These are phyloP conservation scores for Protostelium mycophagum DNA, from an alignment of 78 protist genomes.

Conservation along the genomic window DNA sequence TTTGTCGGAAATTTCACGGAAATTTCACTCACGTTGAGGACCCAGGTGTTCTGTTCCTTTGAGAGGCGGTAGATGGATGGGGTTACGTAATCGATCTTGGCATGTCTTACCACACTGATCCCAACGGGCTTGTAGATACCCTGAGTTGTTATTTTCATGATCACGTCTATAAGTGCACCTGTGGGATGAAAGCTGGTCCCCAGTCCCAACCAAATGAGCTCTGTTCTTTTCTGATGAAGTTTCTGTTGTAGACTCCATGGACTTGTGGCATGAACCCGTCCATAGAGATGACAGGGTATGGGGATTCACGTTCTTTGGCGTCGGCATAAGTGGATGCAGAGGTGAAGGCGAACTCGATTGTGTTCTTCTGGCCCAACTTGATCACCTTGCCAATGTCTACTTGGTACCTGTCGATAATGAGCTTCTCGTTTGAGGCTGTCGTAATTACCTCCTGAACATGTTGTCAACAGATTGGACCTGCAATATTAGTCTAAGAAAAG, in stretches of 20 bases:
- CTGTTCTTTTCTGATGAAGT: not conserved
- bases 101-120: not conserved
- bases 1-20: no score
- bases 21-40: not conserved
- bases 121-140: constrained; percentile 18
- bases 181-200: constrained; percentile 27
- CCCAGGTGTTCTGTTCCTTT: not conserved
- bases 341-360: not conserved
- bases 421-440: no score
- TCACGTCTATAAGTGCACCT: not conserved
- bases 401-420: not conserved
- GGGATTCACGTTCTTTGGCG: not conserved
- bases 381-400: not conserved
- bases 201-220: constrained; percentile 35
- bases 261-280: not conserved
- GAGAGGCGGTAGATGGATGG: not conserved
- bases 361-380: not conserved
- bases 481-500: no score
- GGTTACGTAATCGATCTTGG: not conserved
- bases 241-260: not conserved
- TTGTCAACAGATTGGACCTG: no score
- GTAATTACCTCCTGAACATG: no score
- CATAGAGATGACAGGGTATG: not conserved
- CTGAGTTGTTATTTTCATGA: not conserved
- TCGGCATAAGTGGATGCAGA: not conserved